phyloP scores from a whole-genome alignment of 1,284 basidiomycete species.

The Malassezia caprae region DNA sequence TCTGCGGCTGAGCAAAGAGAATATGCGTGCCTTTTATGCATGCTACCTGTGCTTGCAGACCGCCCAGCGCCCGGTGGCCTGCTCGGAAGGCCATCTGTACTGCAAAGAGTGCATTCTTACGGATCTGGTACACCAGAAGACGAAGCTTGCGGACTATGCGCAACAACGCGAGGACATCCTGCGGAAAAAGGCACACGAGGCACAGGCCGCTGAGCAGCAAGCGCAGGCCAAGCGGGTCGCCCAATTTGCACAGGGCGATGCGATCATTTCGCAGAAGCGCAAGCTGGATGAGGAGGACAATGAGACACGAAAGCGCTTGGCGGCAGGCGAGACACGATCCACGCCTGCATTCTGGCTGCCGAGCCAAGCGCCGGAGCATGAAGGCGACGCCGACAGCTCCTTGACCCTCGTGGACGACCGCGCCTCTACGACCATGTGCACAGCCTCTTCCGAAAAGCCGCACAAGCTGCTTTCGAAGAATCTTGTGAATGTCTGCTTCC shows the following conservation, averaged over 20 bases:
- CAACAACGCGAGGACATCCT: conserved; percentile 2
- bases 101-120: conserved; percentile 17
- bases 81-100: conserved; percentile 10
- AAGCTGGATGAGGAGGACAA: conserved; percentile 3
- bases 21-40: conserved; percentile 14
- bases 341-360: conserved; percentile 19
- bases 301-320: background rate
- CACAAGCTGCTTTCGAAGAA: conserved; percentile 14
- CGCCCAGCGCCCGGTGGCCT: conserved; percentile 15
- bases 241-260: background rate
- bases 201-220: background rate
- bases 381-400: background rate
- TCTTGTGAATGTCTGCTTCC: conserved; percentile 8
- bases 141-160: background rate
- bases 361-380: conserved; percentile 6
- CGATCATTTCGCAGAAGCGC: conserved; percentile 3
- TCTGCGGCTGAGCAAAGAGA: conserved; percentile 13
- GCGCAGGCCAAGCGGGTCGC: background rate
- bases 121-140: conserved; percentile 12
- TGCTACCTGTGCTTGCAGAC: conserved; percentile 17
- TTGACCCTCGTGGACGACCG: background rate
- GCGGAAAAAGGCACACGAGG: background rate
- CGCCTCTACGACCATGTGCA: conserved; percentile 13
- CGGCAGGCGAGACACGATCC: background rate
- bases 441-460: conserved; percentile 9